Evolutionary conservation across 257 asterid species (phyloP).

Genomic region (Schizonepeta tenuifolia): DNA sequence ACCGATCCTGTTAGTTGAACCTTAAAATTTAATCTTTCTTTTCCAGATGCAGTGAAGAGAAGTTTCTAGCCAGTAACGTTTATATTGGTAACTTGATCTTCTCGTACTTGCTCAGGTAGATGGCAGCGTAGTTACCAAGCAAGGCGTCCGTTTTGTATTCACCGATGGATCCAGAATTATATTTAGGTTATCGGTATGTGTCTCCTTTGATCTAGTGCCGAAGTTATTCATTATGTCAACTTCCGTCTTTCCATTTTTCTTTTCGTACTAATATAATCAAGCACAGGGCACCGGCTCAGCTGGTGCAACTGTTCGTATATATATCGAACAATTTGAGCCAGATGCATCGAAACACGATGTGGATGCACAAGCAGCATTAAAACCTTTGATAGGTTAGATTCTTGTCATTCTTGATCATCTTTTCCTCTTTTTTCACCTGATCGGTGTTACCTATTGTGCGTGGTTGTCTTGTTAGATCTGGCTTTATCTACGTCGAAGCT

Average conservation of each 20-base stretch:
- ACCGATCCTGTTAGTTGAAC: slow-evolving; percentile 82
- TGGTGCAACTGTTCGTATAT: slow-evolving; percentile 91
- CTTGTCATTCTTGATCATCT: neutral
- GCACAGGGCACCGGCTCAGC: slow-evolving; percentile 96
- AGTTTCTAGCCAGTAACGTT: neutral
- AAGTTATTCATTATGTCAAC: neutral
- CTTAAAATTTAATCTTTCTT: slow-evolving; percentile 10
- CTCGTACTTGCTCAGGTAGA: slow-evolving; percentile 65
- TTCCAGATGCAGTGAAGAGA: neutral
- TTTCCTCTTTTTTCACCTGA: neutral
- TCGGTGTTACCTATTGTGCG: slow-evolving; percentile 11
- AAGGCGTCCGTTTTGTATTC: slow-evolving; percentile 86
- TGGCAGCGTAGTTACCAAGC: slow-evolving; percentile 88
- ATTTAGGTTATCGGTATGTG: slow-evolving; percentile 81
- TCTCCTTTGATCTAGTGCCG: neutral
- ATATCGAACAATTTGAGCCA: slow-evolving; percentile 83
- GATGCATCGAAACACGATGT: slow-evolving; percentile 74
- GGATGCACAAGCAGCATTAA: slow-evolving; percentile 87
- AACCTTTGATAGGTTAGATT: slow-evolving; percentile 74
- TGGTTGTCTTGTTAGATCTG: slow-evolving; percentile 56
- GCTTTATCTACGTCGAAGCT: slow-evolving; percentile 81
- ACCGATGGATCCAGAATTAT: slow-evolving; percentile 95
- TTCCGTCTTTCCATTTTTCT: neutral
- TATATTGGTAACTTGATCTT: slow-evolving; percentile 24
- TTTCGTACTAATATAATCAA: slow-evolving; percentile 17